These are phyloP conservation scores for Daedaleopsis nitida DNA, from an alignment of 768 basidiomycete genomes.

Conservation along the genomic window DNA sequence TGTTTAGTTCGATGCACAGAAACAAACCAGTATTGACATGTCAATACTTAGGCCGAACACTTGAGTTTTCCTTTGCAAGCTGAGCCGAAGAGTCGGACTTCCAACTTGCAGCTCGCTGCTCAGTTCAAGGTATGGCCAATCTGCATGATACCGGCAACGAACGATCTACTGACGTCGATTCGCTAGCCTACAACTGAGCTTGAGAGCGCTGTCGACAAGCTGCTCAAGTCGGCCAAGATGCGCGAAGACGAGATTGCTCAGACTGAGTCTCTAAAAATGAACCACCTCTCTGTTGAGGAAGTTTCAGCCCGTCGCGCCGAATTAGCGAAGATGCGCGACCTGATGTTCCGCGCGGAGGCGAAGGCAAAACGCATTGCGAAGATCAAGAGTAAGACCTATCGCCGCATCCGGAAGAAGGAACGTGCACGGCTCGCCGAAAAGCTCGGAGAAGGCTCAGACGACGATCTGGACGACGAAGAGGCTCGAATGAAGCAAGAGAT, in stretches of 20 bases:
- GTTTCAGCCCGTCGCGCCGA: slow-evolving; percentile 79
- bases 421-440: slow-evolving; percentile 56
- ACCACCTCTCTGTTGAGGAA: slow-evolving; percentile 83
- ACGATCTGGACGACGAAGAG: slow-evolving; percentile 49
- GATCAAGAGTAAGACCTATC: slow-evolving; percentile 95
- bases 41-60: slow-evolving; percentile 67
- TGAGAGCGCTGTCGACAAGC: slow-evolving; percentile 80
- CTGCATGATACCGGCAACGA: too few relatives aligned
- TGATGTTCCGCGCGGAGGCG: slow-evolving; percentile 90
- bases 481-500: slow-evolving; percentile 68
- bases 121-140: slow-evolving; percentile 71
- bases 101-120: slow-evolving; percentile 74
- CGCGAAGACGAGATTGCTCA: slow-evolving; percentile 78
- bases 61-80: slow-evolving; percentile 85
- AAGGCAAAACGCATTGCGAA: slow-evolving; percentile 90
- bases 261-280: slow-evolving; percentile 83
- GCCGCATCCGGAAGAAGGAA: slow-evolving; percentile 81
- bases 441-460: slow-evolving; percentile 54
- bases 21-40: slow-evolving; percentile 4
- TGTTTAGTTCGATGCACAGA: slow-evolving; percentile 12
- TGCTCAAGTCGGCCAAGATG: slow-evolving; percentile 81
- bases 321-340: slow-evolving; percentile 85
- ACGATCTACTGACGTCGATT: too few relatives aligned
- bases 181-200: slow-evolving; percentile 78
- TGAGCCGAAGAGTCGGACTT: slow-evolving; percentile 52